Evolutionary conservation across 306 rosid genomes (phyloP), one percentile per base, ranked within the genome.

Genomic region (Chamaecrista fasciculata): DNA sequence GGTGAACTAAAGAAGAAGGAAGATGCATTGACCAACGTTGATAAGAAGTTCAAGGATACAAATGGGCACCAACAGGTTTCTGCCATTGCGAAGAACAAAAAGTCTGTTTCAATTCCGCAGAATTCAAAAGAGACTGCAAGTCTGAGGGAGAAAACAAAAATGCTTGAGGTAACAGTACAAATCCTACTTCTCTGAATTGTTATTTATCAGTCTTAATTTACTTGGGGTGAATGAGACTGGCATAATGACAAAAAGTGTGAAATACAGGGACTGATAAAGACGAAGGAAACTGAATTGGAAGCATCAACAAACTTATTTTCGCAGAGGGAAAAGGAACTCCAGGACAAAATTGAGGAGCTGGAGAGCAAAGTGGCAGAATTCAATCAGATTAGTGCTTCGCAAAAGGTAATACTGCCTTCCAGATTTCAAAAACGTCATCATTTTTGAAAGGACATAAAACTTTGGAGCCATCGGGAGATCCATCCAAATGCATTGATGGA

Each of bases 251-350:
- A 62, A 43, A 57, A 15, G 61, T 14, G 11, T 50, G 31, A 69
- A 12, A 65, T 73, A 36, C 85, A 95, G 99, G 96, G 81, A 56
- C 78, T 79, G 67, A 78, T 87, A 72, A 73, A 82, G 67, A 68
- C 74, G 43, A 91, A 86, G 75, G 97, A 95, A 87, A 77, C 69
- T 51, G 84, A 88, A 24, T 73, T 89, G 78, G 91, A 86, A 81
- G 69, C 75, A 62, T 87, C 92, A 56, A 71, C 80, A 59, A 56
- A 73, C 82, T 74, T 85, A 26, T 89, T 79, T 75, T 51, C 69
- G 79, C 82, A 84, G 75, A 89, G 87, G 84, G 96, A 89, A 75
- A 85, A 77, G 70, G 92, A 89, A 78, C 84, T 95, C 58, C 95
- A 83, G 67, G 80, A 75, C 71, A 80, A 81, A 86, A 84, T 91